Evolutionary conservation across 2,329 filamentous ascomycete species (phyloP).

Genomic region (Daldinia sp.): DNA sequence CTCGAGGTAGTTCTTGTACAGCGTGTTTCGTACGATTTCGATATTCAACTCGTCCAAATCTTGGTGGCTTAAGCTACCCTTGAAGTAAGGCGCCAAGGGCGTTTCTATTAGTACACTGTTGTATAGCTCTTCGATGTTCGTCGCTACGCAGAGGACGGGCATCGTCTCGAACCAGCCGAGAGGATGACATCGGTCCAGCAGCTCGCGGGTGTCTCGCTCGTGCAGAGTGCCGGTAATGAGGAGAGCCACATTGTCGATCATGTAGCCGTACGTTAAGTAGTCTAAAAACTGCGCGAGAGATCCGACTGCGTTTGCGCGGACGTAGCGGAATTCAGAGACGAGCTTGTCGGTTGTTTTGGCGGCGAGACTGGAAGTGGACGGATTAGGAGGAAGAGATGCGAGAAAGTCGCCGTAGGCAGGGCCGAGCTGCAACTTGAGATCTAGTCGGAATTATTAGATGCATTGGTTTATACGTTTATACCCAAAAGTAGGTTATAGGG

Average conservation of each 20-base stretch:
- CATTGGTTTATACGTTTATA: conserved; percentile 14
- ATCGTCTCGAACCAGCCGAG: conserved; percentile 99
- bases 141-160: conserved; percentile 96
- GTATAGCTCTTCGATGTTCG: conserved; percentile 98
- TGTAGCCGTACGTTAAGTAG: conserved; percentile 98
- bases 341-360: conserved; percentile 98
- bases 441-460: conserved; percentile 55
- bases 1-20: conserved; percentile 99
- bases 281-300: conserved; percentile 95
- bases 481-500: conserved; percentile 9
- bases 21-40: conserved; percentile 96
- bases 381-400: conserved; percentile 90
- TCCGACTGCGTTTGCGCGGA: conserved; percentile 91
- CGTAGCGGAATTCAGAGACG: conserved; percentile 95
- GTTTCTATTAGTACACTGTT: conserved; percentile 98
- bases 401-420: conserved; percentile 98
- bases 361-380: conserved; percentile 93
- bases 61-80: conserved; percentile 93
- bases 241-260: conserved; percentile 99
- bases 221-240: conserved; percentile 98
- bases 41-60: conserved; percentile 99
- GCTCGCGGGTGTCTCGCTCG: conserved; percentile 94
- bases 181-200: conserved; percentile 94
- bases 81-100: conserved; percentile 95
- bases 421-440: conserved; percentile 96